Evolutionary conservation across 202 grass and related monocot genomes (phyloP).

Genomic region (Thinopyrum obtusiflorum): DNA sequence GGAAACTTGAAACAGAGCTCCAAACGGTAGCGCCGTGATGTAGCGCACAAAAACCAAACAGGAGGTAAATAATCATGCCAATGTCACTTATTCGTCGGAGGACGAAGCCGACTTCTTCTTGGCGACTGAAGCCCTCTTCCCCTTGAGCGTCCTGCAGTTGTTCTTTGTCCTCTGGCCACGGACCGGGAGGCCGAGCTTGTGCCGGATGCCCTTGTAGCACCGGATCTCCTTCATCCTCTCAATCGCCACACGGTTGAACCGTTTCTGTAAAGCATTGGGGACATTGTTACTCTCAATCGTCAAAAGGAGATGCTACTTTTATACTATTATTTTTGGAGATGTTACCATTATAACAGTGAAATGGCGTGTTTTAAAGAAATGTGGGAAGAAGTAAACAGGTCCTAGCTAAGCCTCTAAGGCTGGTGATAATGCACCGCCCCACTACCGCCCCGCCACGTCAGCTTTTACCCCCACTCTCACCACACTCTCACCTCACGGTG

Average conservation of each 20-base stretch:
- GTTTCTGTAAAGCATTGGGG: conserved; percentile 56
- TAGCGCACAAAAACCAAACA: neutral
- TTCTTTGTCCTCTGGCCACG: conserved; percentile 89
- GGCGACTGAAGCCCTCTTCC: conserved; percentile 66
- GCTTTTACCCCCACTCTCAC: no score
- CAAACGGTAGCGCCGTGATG: neutral
- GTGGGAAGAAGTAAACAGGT: neutral
- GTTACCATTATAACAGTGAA: neutral
- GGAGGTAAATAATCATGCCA: conserved; percentile 29
- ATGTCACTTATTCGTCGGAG: conserved; percentile 32
- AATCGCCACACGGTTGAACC: conserved; percentile 73
- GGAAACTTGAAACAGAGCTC: neutral
- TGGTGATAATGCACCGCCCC: no score
- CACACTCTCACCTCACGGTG: no score
- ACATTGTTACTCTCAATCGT: no score
- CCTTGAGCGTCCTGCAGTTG: conserved; percentile 88
- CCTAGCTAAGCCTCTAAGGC: neutral
- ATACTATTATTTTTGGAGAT: no score
- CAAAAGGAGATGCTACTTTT: neutral
- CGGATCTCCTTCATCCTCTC: conserved; percentile 92
- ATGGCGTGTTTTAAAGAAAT: neutral
- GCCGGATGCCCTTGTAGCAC: conserved; percentile 74
- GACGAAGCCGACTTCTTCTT: conserved; percentile 65
- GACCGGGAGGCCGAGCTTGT: conserved; percentile 71
- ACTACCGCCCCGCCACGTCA: no score